These are phyloP conservation scores for Cryphonectria carpinicola DNA, from an alignment of 2,329 filamentous ascomycete species.

Conservation along the genomic window DNA sequence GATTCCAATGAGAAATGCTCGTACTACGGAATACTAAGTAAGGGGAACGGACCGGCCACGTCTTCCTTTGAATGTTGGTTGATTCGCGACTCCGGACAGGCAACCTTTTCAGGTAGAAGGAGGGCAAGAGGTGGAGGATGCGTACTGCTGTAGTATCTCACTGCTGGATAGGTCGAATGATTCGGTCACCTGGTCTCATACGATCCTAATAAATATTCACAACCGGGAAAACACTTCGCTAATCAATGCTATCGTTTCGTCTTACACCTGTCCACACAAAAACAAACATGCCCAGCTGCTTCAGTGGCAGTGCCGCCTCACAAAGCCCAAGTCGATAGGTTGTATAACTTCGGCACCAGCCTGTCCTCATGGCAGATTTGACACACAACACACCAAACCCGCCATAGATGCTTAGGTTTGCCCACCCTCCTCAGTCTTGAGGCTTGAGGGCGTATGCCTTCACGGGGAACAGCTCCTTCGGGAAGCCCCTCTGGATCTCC, in stretches of 20 bases:
- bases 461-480: constrained; percentile 71
- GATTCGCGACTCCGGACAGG: too few species aligned
- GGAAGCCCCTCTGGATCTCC: constrained; percentile 75
- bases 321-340: not conserved
- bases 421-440: not conserved
- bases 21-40: too few species aligned
- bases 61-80: too few species aligned
- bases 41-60: too few species aligned
- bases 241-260: not conserved
- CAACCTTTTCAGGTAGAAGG: too few species aligned
- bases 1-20: too few species aligned
- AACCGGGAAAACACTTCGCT: not conserved
- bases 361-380: not conserved
- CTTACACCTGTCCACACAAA: not conserved
- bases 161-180: too few species aligned
- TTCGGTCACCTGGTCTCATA: not conserved
- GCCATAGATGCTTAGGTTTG: not conserved
- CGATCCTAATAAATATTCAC: not conserved
- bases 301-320: not conserved
- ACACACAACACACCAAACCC: not conserved
- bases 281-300: not conserved
- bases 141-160: too few species aligned
- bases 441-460: constrained; percentile 77
- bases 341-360: not conserved
- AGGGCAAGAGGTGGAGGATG: too few species aligned